phyloP scores from a whole-genome alignment of 495 filamentous ascomycete species.

The Terfezia boudieri region DNA sequence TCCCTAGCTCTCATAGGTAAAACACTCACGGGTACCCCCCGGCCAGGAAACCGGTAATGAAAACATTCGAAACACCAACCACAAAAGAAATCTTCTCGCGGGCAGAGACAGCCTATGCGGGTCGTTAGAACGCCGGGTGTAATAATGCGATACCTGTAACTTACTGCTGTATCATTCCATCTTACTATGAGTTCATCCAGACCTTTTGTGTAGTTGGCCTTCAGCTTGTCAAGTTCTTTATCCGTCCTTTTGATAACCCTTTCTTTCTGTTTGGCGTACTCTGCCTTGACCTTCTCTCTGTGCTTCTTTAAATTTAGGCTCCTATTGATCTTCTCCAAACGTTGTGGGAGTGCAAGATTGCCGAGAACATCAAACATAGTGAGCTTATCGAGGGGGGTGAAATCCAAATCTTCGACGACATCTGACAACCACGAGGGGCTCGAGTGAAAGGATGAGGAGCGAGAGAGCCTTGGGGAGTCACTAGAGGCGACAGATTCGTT shows the following conservation, averaged over 20 bases:
- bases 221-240: conserved; percentile 79
- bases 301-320: conserved; percentile 65
- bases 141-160: neutral
- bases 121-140: neutral
- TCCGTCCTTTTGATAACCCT: conserved; percentile 37
- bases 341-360: conserved; percentile 72
- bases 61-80: conserved; percentile 84
- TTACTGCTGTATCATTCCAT: conserved; percentile 67
- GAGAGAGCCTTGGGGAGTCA: conserved; percentile 9
- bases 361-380: conserved; percentile 85
- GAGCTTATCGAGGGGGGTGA: conserved; percentile 74
- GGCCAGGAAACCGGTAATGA: conserved; percentile 84
- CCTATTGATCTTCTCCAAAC: conserved; percentile 56
- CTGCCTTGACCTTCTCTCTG: conserved; percentile 44
- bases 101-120: conserved; percentile 39
- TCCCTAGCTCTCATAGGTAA: neutral
- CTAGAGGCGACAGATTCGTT: conserved; percentile 7
- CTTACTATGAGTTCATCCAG: conserved; percentile 68
- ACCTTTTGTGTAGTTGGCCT: conserved; percentile 57
- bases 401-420: conserved; percentile 43
- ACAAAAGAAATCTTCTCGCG: conserved; percentile 95
- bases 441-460: conserved; percentile 26
- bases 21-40: conserved; percentile 41
- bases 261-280: conserved; percentile 28
- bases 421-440: conserved; percentile 60